Conservation (phyloP, 2,329 filamentous ascomycete species). For the Aspergillus sp. region DNA sequence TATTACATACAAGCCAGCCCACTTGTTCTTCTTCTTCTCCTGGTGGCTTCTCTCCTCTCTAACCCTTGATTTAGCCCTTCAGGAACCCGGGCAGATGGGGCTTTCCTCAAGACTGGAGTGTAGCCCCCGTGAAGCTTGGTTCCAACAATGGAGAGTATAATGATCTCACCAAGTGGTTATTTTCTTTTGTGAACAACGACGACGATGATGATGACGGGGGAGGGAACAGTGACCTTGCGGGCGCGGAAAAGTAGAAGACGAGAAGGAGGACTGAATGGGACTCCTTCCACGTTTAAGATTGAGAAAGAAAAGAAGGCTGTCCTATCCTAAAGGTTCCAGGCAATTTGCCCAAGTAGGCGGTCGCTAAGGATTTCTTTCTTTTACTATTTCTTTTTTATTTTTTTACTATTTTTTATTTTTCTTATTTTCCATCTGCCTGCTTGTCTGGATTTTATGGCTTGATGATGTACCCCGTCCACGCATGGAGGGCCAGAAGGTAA, state of each 20-base stretch:
- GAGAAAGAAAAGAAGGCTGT: background rate
- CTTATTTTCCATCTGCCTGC: background rate
- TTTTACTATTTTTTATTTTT: background rate
- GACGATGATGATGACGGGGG: background rate
- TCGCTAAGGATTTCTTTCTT: background rate
- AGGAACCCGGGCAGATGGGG: background rate
- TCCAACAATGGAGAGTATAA: background rate
- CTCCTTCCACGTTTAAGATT: conserved; percentile 6
- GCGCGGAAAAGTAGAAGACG: background rate
- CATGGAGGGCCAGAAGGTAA: background rate
- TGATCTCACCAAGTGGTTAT: background rate
- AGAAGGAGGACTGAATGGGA: background rate
- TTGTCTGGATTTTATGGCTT: background rate
- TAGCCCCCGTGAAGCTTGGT: background rate
- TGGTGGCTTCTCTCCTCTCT: background rate
- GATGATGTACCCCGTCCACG: background rate
- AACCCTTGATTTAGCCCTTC: background rate
- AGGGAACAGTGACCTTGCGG: background rate
- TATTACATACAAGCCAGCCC: background rate
- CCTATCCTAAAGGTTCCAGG: background rate
- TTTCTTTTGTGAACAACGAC: background rate
- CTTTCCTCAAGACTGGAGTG: background rate
- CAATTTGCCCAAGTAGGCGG: background rate
- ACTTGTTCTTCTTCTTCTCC: no score
- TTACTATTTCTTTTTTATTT: background rate